These are phyloP conservation scores for Colletotrichum eleusines DNA, from an alignment of 2,329 filamentous ascomycete genomes.

Conservation along the genomic window DNA sequence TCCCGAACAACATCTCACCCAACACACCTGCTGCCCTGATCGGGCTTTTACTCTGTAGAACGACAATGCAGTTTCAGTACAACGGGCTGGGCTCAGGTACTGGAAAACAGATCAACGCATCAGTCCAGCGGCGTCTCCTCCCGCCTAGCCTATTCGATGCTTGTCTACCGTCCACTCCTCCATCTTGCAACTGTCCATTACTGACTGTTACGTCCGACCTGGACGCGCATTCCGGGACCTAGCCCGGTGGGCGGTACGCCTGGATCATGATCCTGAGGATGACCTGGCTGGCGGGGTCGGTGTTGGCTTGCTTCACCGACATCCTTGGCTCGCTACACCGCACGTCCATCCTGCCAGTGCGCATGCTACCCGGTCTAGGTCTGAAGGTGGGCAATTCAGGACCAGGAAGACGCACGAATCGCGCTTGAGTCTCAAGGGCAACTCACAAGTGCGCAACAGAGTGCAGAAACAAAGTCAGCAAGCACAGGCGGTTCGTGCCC, in stretches of 20 bases:
- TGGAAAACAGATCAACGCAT: neutral
- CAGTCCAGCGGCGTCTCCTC: neutral
- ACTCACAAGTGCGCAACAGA: constrained; percentile 2
- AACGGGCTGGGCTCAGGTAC: neutral
- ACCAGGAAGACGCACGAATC: constrained; percentile 13
- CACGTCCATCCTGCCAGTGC: constrained; percentile 1
- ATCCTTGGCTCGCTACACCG: constrained; percentile 6
- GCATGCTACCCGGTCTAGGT: neutral
- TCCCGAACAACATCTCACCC: neutral
- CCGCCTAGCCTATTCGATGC: neutral
- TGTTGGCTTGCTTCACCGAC: neutral
- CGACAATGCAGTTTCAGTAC: neutral
- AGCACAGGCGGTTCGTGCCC: constrained; percentile 20
- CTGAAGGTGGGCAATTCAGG: neutral
- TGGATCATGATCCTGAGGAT: neutral
- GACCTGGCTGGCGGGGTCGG: neutral
- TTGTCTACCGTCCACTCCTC: neutral
- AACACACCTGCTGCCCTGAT: neutral
- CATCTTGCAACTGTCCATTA: constrained; percentile 9
- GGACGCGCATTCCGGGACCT: constrained; percentile 16
- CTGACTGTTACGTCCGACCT: constrained; percentile 14
- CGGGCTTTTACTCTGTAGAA: neutral
- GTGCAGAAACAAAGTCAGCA: neutral
- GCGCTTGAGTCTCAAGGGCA: neutral
- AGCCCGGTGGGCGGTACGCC: constrained; percentile 1